Evolutionary conservation across 1,284 basidiomycete genomes (phyloP).

Genomic region (Laetiporus sulphureus): DNA sequence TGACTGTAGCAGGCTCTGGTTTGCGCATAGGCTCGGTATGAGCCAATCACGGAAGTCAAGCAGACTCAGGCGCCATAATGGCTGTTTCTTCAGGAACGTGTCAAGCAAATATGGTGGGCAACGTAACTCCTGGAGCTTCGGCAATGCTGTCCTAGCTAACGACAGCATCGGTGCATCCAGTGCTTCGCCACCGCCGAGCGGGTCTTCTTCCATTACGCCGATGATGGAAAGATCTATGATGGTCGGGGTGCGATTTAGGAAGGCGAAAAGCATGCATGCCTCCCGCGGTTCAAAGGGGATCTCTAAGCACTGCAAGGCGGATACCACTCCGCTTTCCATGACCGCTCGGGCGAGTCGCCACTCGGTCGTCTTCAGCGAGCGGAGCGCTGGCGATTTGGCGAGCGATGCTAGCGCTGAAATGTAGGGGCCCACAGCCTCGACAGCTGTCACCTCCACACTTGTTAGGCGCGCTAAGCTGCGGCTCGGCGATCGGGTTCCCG

Average conservation of each 20-base stretch:
- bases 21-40: background rate
- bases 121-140: constrained; percentile 3
- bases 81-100: background rate
- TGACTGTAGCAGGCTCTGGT: background rate
- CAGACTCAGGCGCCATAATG: constrained; percentile 5
- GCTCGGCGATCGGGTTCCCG: background rate
- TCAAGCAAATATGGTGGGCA: constrained; percentile 8
- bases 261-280: constrained; percentile 2
- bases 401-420: constrained; percentile 3
- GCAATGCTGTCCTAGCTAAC: constrained; percentile 1
- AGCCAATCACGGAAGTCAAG: constrained; percentile 9
- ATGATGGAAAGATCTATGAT: constrained; percentile 6
- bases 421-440: constrained; percentile 5
- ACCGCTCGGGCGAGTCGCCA: constrained; percentile 4
- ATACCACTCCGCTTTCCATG: background rate
- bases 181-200: background rate
- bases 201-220: background rate
- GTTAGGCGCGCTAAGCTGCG: background rate
- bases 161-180: background rate
- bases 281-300: constrained; percentile 4
- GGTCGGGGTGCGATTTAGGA: constrained; percentile 6
- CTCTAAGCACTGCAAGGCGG: constrained; percentile 4
- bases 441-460: constrained; percentile 2
- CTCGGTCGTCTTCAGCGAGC: constrained; percentile 7
- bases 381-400: constrained; percentile 2